A percentile compares a stretch with the other conserved stretches of the same genome.
Evolutionary conservation across 2,329 filamentous ascomycete species (phyloP).

Genomic region (Purpureocillium lavendulum): DNA sequence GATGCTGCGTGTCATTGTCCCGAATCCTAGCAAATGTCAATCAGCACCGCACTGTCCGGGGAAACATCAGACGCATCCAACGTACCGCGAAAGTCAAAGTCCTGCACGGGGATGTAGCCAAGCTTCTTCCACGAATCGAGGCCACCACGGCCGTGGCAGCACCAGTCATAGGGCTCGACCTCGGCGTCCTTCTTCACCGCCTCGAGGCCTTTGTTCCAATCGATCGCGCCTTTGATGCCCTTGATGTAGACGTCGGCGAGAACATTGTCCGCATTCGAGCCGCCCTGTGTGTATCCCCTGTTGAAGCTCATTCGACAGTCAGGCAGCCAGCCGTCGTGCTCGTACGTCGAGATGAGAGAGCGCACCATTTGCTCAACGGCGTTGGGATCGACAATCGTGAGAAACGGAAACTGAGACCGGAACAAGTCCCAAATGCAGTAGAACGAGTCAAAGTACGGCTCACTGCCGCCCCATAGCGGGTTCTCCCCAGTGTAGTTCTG

Average conservation of each 20-base stretch:
- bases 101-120: slow-evolving; percentile 62
- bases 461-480: slow-evolving; percentile 53
- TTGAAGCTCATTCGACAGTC: slow-evolving; percentile 72
- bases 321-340: slow-evolving; percentile 61
- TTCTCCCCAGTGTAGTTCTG: slow-evolving; percentile 71
- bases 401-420: slow-evolving; percentile 58
- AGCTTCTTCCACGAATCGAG: slow-evolving; percentile 63
- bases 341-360: slow-evolving; percentile 64
- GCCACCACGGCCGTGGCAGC: slow-evolving; percentile 61
- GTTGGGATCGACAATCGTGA: slow-evolving; percentile 58
- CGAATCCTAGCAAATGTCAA: slow-evolving; percentile 30
- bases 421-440: slow-evolving; percentile 73
- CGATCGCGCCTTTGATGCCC: slow-evolving; percentile 50
- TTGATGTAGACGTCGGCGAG: slow-evolving; percentile 62
- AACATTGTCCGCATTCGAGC: slow-evolving; percentile 65
- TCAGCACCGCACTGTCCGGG: no score
- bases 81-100: slow-evolving; percentile 41
- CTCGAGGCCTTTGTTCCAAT: slow-evolving; percentile 60
- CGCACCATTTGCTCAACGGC: slow-evolving; percentile 60
- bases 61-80: no score
- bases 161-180: slow-evolving; percentile 62
- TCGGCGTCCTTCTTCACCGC: slow-evolving; percentile 68
- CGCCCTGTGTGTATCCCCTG: slow-evolving; percentile 67
- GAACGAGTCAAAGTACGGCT: slow-evolving; percentile 68
- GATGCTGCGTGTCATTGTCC: slow-evolving; percentile 61